Percentiles rank a stretch among this genome's conserved stretches.
These are phyloP conservation scores for Flaveria floridana DNA, from an alignment of 140 eudicot species.

Conservation along the genomic window DNA sequence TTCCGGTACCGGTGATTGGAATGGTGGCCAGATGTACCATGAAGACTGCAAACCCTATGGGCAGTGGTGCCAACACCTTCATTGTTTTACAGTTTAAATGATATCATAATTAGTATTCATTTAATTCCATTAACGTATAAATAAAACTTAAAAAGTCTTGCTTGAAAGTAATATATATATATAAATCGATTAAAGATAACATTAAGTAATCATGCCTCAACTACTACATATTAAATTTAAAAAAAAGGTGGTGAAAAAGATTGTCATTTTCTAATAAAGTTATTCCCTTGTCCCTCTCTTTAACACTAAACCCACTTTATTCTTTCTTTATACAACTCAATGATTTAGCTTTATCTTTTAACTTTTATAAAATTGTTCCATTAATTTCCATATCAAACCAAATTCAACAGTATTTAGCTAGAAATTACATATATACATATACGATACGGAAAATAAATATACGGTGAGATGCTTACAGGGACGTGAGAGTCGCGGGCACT, in stretches of 20 bases:
- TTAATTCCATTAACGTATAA: neutral
- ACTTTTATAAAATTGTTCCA: neutral
- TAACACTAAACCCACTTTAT: conserved; percentile 24
- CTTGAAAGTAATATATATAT: conserved; percentile 11
- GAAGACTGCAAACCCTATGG: conserved; percentile 77
- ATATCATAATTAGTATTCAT: neutral
- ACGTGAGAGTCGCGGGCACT: conserved; percentile 80
- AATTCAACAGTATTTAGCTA: neutral
- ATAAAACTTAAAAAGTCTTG: neutral
- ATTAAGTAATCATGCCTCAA: conserved; percentile 30
- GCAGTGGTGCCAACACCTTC: conserved; percentile 80
- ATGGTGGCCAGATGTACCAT: conserved; percentile 81
- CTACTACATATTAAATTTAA: conserved; percentile 17
- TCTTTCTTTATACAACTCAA: conserved; percentile 21
- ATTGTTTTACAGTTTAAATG: neutral
- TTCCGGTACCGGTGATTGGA: conserved; percentile 82
- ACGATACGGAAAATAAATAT: neutral
- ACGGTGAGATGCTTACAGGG: conserved; percentile 43
- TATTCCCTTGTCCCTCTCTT: conserved; percentile 31
- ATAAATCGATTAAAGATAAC: conserved; percentile 24
- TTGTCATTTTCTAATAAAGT: conserved; percentile 37
- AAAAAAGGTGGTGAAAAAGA: conserved; percentile 17
- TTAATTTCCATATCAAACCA: neutral
- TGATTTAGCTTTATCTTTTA: neutral
- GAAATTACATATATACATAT: neutral